Conservation (phyloP, 306 rosid species). For the Calophaca sinica region DNA sequence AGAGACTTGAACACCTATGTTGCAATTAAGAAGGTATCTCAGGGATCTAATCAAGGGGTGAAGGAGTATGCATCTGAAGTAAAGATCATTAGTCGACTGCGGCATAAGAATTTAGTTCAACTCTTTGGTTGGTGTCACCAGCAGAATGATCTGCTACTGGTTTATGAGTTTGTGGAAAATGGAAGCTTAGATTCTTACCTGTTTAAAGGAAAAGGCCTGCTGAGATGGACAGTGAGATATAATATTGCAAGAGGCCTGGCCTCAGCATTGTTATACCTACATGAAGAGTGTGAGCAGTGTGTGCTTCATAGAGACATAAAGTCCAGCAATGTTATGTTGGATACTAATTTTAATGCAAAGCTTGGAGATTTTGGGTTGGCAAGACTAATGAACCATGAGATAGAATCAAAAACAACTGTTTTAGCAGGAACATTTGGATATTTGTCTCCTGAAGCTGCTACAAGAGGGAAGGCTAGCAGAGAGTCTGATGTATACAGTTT, state of each 20-base stretch:
- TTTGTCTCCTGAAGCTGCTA: slow-evolving; percentile 50
- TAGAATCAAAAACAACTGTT: slow-evolving; percentile 42
- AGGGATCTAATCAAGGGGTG: slow-evolving; percentile 46
- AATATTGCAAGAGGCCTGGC: slow-evolving; percentile 48
- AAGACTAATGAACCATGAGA: slow-evolving; percentile 42
- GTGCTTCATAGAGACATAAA: slow-evolving; percentile 56
- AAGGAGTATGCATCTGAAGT: slow-evolving; percentile 53
- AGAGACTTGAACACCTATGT: slow-evolving; percentile 35
- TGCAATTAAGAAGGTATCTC: slow-evolving; percentile 52
- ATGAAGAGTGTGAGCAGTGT: slow-evolving; percentile 52
- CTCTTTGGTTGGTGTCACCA: slow-evolving; percentile 57
- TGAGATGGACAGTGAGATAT: slow-evolving; percentile 49
- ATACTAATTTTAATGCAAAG: slow-evolving; percentile 44
- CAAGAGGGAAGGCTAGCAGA: slow-evolving; percentile 47
- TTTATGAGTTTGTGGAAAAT: slow-evolving; percentile 54
- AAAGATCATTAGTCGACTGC: slow-evolving; percentile 50
- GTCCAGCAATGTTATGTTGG: slow-evolving; percentile 56
- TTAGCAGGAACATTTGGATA: slow-evolving; percentile 57
- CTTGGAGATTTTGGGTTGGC: slow-evolving; percentile 62
- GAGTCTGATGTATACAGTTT: slow-evolving; percentile 56
- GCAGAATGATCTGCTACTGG: slow-evolving; percentile 34
- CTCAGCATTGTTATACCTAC: slow-evolving; percentile 51
- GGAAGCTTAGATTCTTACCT: slow-evolving; percentile 58
- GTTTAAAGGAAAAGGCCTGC: slow-evolving; percentile 29
- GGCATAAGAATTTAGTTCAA: slow-evolving; percentile 55